Evolutionary conservation across 768 basidiomycete genomes (phyloP), one percentile per base, ranked within the genome.

Genomic region (Hirschioporus abietinus): DNA sequence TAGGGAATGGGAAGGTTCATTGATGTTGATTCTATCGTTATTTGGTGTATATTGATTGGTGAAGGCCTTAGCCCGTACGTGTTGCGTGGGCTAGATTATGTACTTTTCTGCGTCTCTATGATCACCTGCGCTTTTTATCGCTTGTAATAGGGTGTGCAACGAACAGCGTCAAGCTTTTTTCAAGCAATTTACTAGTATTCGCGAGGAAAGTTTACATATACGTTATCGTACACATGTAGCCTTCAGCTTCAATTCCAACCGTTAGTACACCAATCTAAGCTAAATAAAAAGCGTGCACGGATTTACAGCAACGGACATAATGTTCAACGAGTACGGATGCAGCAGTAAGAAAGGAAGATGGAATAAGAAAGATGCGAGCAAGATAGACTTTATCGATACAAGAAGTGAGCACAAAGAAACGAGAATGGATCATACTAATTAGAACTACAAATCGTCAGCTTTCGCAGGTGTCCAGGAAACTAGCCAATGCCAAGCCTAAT

Each of bases 401-500:
- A 52, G 42, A 52, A 52, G 42, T 15, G 42, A 52, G 42, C 12
- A 52, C 15, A 10, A 52, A 60, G 36, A 66, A 58, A 65, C 64
- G 67, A 30, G 67, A 57, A 67, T 25, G 63, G 65, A 60, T 64
- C 65, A 61, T 67, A 63, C 18, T 58, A 35, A 67, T 60, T 65
- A 64, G n/a, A 35, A 35, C 27, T 63, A 67, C 58, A 36, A 71
- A 42, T 30, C 65, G 24, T 63, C 36, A 23, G 60, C 20, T 20
- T 73, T 70, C 75, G 9, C 61, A 71, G 9, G 90, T 90, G 27
- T 88, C 81, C 74, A 93, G 75, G 76, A 92, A 94, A 74, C 92
- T 93, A 36, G 92, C 92, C 68, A 94, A 74, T 2, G 88, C 88
- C 92, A 92, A 93, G 0, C 92, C 92, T 20, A 93, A 82, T 10